Percentiles rank a stretch among this genome's conserved stretches.
phyloP scores from a whole-genome alignment of 345 rosid genomes.

The Eucalyptus guilfoylei region DNA sequence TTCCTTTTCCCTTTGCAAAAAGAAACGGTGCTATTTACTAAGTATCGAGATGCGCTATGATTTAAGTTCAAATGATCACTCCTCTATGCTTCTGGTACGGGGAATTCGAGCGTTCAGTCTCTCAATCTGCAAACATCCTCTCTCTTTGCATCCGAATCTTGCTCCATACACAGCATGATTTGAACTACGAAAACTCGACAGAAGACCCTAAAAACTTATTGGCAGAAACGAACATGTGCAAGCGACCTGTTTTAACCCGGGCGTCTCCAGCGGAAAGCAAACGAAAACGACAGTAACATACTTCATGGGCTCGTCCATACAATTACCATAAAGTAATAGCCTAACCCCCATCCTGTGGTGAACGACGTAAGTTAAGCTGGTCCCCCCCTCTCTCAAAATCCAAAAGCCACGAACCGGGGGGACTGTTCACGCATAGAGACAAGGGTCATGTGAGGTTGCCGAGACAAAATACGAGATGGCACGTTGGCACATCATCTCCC shows the following conservation, averaged over 20 bases:
- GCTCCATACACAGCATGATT: not conserved
- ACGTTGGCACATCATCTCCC: not conserved
- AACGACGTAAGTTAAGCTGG: not conserved
- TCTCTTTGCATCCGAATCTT: not conserved
- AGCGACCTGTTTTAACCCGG: not conserved
- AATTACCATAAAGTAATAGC: not conserved
- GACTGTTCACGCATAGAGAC: not conserved
- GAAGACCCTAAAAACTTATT: not conserved
- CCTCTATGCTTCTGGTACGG: not conserved
- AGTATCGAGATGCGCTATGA: not conserved
- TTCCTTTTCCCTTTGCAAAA: not conserved
- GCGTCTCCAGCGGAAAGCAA: not conserved
- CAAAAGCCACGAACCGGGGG: not conserved
- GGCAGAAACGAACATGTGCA: not conserved
- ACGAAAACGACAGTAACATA: not conserved
- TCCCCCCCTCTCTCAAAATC: not conserved
- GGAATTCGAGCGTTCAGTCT: not conserved
- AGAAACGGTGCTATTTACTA: not conserved
- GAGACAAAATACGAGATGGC: not conserved
- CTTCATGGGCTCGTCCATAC: not conserved
- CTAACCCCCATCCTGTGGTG: not conserved
- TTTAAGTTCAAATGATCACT: not conserved
- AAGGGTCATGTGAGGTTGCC: not conserved
- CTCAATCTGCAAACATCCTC: not conserved
- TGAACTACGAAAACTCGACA: not conserved